Conservation (phyloP, 805 yeast species). For the Brettanomyces nanus region DNA sequence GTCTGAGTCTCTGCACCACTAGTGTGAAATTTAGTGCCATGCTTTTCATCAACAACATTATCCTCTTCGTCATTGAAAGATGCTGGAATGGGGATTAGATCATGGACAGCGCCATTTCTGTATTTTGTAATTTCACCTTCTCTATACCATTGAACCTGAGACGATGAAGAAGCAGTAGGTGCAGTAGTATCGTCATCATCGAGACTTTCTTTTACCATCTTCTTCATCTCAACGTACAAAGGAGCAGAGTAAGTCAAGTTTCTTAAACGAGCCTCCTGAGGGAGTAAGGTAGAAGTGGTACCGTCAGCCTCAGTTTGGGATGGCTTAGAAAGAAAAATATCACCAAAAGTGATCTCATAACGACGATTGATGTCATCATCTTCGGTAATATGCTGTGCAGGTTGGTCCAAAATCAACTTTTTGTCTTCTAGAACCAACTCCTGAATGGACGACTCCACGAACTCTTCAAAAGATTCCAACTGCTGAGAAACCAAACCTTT, state of each 20-base stretch:
- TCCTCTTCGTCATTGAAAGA: constrained; percentile 54
- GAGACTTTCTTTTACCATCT: constrained; percentile 75
- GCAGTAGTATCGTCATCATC: no score
- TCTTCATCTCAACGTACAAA: constrained; percentile 90
- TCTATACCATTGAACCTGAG: constrained; percentile 53
- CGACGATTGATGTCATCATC: constrained; percentile 84
- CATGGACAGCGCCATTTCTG: constrained; percentile 22
- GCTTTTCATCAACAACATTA: constrained; percentile 43
- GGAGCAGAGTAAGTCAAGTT: constrained; percentile 96
- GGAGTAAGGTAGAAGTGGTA: constrained; percentile 97
- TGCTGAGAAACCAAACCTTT: constrained; percentile 98
- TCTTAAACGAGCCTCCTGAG: constrained; percentile 96
- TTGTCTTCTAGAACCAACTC: constrained; percentile 95
- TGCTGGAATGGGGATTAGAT: constrained; percentile 22
- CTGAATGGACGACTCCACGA: constrained; percentile 92
- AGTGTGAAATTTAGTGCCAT: constrained; percentile 24
- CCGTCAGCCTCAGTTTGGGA: constrained; percentile 99
- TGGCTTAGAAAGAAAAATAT: constrained; percentile 92
- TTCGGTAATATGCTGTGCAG: constrained; percentile 94
- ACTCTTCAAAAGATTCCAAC: constrained; percentile 96
- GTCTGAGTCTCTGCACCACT: constrained; percentile 30
- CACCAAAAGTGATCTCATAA: constrained; percentile 96
- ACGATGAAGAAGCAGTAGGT: constrained; percentile 38
- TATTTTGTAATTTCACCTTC: constrained; percentile 39
- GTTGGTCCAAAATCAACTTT: constrained; percentile 89